Base-by-base conservation (phyloP, 306 rosid species). In the Corylus avellana region DNA sequence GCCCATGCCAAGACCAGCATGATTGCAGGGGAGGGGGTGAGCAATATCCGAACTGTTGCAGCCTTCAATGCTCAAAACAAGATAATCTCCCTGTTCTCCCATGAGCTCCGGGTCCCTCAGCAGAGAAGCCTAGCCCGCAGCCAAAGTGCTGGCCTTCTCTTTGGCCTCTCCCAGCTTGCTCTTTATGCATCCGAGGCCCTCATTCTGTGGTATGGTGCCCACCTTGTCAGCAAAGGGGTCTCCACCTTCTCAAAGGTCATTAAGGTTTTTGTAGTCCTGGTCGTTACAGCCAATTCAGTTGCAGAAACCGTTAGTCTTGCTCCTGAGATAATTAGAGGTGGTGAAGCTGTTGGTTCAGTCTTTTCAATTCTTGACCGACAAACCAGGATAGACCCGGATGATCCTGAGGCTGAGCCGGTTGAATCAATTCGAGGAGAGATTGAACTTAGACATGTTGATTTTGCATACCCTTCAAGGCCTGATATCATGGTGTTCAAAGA, bases 21-120 rank as follows among this genome's bases (percentile, higher is more conserved):
- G 99, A 95, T 95, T 77, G 99, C 99, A 16, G 99, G 99, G 17
- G 98, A 95, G 56, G 99, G 99, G 77, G 99, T 95, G 62, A 95
- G 99, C 87, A 95, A 95, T 80, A 95, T 95, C 67, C 87, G 99
- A 76, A 95, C 99, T 0, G 99, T 95, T 51, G 98, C 99, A 12
- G 99, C 99, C 53, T 95, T 95, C 91, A 95, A 95, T 85, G 94
- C 99, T 8, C 98, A 95, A 57, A 83, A 86, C 82, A 95, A 95
- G 87, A 88, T 95, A 83, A 75, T 93, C 10, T 93, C 91, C 10
- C 79, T 93, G 54, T 95, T 95, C 51, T 77, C 92, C 80, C 83
- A 92, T 0, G 97, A 95, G 90, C 96, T 95, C 2, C 92, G 88
- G 0, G 80, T 90, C 58, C 99, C 98, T 2, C 97, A 90, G 76